phyloP scores from a whole-genome alignment of 1,284 basidiomycete genomes.

The Irpex sp. region DNA sequence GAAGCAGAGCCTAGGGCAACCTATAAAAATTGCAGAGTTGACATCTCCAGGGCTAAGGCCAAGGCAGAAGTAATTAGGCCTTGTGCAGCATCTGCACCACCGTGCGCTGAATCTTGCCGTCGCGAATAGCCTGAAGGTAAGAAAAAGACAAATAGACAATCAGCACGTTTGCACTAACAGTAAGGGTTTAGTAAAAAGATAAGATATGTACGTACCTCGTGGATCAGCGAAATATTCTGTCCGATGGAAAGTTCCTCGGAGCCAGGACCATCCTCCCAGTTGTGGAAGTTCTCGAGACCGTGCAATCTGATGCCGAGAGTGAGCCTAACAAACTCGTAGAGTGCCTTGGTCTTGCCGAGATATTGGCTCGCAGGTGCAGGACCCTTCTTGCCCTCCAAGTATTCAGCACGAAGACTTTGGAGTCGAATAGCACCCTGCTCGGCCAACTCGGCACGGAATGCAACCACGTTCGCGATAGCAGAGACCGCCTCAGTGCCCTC shows the following conservation, averaged over 20 bases:
- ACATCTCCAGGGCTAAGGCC: neutral
- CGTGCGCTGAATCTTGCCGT: slow-evolving; percentile 64
- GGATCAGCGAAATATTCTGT: slow-evolving; percentile 62
- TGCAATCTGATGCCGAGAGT: slow-evolving; percentile 71
- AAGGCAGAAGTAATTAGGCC: neutral
- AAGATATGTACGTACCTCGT: slow-evolving; percentile 33
- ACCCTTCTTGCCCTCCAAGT: slow-evolving; percentile 51
- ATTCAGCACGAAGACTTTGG: slow-evolving; percentile 46
- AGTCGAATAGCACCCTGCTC: slow-evolving; percentile 42
- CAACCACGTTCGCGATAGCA: slow-evolving; percentile 32
- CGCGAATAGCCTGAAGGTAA: slow-evolving; percentile 50
- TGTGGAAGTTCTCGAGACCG: slow-evolving; percentile 60
- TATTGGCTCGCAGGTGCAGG: slow-evolving; percentile 55
- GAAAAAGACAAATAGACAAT: slow-evolving; percentile 17
- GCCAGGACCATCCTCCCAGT: slow-evolving; percentile 54
- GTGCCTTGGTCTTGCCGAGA: slow-evolving; percentile 57
- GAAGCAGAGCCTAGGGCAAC: too few species aligned
- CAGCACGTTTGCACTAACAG: slow-evolving; percentile 16
- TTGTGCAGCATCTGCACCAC: slow-evolving; percentile 47
- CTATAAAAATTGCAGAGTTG: too few species aligned
- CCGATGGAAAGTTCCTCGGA: slow-evolving; percentile 61
- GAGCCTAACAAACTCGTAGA: slow-evolving; percentile 72
- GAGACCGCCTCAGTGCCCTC: slow-evolving; percentile 17
- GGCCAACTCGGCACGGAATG: slow-evolving; percentile 51
- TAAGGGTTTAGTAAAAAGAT: neutral